Base-by-base conservation (phyloP, 2,329 filamentous ascomycete genomes). In the Salinomyces thailandicus region DNA sequence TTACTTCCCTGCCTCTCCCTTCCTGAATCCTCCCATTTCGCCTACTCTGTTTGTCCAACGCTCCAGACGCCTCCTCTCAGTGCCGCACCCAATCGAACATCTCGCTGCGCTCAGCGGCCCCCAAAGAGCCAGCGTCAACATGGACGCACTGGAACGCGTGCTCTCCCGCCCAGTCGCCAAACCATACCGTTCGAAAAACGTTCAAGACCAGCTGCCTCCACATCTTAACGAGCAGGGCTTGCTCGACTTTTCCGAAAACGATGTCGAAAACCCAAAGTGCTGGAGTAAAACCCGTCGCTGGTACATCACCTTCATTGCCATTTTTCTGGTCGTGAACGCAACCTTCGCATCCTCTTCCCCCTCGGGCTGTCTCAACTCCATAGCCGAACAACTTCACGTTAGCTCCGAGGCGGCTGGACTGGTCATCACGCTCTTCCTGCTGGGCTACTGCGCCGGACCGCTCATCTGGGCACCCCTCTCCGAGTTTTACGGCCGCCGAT, bases 381-480 rank as follows among this genome's bases (percentile, higher is more conserved):
- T 72, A 29, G 52, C 60, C 2, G 41, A 62, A 39, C 52, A 65
- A 11, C 71, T 75, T 36, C 45, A 56, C 12, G 62, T 76, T 2
- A 72, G 69, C 0, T 43, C 38, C 5, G 64, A 67, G 40, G 68
- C 60, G 7, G 52, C 51, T 4, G 48, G 49, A 7, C 42, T 57
- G 18, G 55, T 55, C n/a, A 45, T 55, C 7, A 57, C 55, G 2
- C 42, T 57, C 2, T 58, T 59, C 37, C 38, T 59, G 13, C 45
- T 59, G 1, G 55, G 54, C n/a, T 82, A 79, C 50, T 71, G 78
- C 14, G 65, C 69, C 2, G 75, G 75, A 0, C 74, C 74, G 0
- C 56, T 79, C 6, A 55, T 79, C 9, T 80, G 77, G 65, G 78
- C 75, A 0, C 79, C 79, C 0, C 52, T 81, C 3, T 79, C 72